These are phyloP conservation scores for Wallacemonas sp. DNA, from an alignment of 208 protist genomes.

Conservation along the genomic window DNA sequence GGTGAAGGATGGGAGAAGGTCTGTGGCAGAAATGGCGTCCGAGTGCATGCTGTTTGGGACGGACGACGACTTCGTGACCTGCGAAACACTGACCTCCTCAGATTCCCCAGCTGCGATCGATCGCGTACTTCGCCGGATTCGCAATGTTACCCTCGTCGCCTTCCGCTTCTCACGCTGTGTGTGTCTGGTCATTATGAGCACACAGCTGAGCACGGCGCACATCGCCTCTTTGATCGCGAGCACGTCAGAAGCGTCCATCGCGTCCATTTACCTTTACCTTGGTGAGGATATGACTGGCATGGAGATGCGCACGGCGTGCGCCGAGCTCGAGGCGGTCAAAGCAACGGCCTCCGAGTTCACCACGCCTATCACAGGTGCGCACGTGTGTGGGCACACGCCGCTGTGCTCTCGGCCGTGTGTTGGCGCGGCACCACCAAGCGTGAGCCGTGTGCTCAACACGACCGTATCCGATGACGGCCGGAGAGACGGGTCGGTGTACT, in stretches of 20 bases:
- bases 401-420: neutral
- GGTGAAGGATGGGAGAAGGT: neutral
- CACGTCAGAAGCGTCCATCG: slow-evolving; percentile 11
- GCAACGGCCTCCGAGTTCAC: slow-evolving; percentile 21
- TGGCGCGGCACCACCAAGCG: slow-evolving; percentile 7
- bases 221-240: slow-evolving; percentile 34
- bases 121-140: slow-evolving; percentile 25
- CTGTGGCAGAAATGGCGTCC: neutral
- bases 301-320: slow-evolving; percentile 23
- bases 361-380: neutral
- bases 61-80: slow-evolving; percentile 37
- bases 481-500: neutral
- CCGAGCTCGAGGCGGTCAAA: slow-evolving; percentile 33
- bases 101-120: slow-evolving; percentile 17
- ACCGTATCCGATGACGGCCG: slow-evolving; percentile 27
- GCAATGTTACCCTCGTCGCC: slow-evolving; percentile 30
- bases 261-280: slow-evolving; percentile 42
- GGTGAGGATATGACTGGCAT: slow-evolving; percentile 26
- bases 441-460: slow-evolving; percentile 29
- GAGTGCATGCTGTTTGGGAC: slow-evolving; percentile 69
- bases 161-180: neutral
- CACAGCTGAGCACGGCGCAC: slow-evolving; percentile 38
- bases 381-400: neutral
- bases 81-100: slow-evolving; percentile 26
- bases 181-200: slow-evolving; percentile 22